Evolutionary conservation across 768 basidiomycete genomes (phyloP), one percentile per base, ranked within the genome.

Genomic region (Tubosaeta brunneosetosa): DNA sequence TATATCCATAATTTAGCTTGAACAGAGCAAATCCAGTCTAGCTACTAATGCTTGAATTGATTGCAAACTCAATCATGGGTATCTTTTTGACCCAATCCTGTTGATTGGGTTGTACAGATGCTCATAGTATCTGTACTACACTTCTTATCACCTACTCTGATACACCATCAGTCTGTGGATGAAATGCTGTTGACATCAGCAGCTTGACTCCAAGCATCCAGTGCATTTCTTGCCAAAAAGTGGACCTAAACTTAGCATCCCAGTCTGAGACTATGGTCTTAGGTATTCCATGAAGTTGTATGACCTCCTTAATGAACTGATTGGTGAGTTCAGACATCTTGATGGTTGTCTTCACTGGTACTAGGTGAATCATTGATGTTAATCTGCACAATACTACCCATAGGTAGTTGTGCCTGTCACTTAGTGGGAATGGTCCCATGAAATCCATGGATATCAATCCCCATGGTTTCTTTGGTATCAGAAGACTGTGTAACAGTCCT

Each of bases 211-310:
- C 58, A 1, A 58, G 52, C 12, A 61, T 44, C 4, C 45, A 3
- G 44, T 58, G 55, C 2, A 62, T 47, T 8, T 52, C 36, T 6
- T n/a, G 19, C 60, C 56, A 61, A 42, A 73, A 71, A 1, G 6
- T 25, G 2, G 57, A 62, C 4, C 66, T 72, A 53, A 72, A 73
- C 12, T 63, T 55, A 1, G 61, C 43, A 38, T 68, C 70, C 8
- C 64, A 44, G 40, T 73, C 67, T 14, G 49, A 56, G 22, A 64
- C 53, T n/a, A 75, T 64, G 0, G 16, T 10, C 12, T 55, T 38
- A 0, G 67, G 73, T 1, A 71, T 26, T 3, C 72, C 70, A 58
- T 72, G 67, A 2, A 60, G 50, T 19, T 58, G 60, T 25, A 65
- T 66, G 3, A 70, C 52, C 6, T 53, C n/a, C 9, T 60, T 49